Evolutionary conservation across 768 basidiomycete species (phyloP), one percentile per base, ranked within the genome.

Genomic region (Trametopsis cervina): DNA sequence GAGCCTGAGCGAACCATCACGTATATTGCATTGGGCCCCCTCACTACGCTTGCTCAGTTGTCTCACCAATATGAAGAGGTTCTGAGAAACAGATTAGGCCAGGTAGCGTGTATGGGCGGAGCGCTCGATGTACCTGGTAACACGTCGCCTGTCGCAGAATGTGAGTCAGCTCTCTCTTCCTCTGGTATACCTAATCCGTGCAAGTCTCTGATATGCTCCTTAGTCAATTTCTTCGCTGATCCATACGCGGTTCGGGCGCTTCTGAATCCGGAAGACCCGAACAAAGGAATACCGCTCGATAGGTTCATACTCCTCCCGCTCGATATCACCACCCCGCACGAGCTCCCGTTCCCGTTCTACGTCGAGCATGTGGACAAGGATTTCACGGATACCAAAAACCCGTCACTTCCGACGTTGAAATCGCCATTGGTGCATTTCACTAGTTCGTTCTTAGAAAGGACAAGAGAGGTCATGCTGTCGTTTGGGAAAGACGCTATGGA

Each of bases 51-150:
- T 25, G 89, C 89, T 1, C 66, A 69, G 26, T 70, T 87, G 50
- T 67, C 88, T 61, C 74, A 73, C 5, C 56, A 69, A 37, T 74
- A 89, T 54, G 71, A 75, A 9, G 60, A 68, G 27, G 66, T 74
- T 10, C 69, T 92, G 24, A 65, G 66, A 6, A 64, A 74, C 11
- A 77, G 77, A 37, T 76, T 90, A 23, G 88, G 82, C 4, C 75
- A 82, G n/a, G 68, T 97, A 6, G 67, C 93, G 18, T 83, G 81
- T 62, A 95, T 97, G 91, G 93, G 93, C n/a, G 93, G 91, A 12
- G 86, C 91, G 2, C 63, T 97, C 20, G 90, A 94, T 54, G 87
- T 90, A 25, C 90, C 93, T 0, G 93, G 93, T 2, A 97, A 95
- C 56, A 85, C 83, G 0, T 79, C 73, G 21, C 80, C 90, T 6